Evolutionary conservation across 352 stramenopile species (phyloP).

Genomic region (Achlya hypogyna): DNA sequence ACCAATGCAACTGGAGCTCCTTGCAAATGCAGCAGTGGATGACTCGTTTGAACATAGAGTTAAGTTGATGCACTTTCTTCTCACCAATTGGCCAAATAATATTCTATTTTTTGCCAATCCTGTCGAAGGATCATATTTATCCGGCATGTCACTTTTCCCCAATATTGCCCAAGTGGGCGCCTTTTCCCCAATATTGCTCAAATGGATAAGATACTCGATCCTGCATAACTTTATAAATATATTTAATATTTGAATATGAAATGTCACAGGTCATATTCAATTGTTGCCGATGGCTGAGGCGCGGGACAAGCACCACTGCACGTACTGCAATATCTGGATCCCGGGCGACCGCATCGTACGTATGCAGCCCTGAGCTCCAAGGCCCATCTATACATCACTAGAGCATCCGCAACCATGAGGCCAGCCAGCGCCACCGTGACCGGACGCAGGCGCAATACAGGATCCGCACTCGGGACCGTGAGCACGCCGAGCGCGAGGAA

Average conservation of each 20-base stretch:
- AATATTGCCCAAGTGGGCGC: too few relatives aligned
- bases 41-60: too few relatives aligned
- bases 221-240: too few relatives aligned
- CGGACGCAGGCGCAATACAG: slow-evolving; percentile 60
- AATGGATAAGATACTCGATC: too few relatives aligned
- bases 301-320: slow-evolving; percentile 53
- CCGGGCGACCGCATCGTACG: slow-evolving; percentile 63
- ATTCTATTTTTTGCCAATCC: too few relatives aligned
- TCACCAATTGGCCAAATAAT: too few relatives aligned
- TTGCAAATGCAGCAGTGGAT: too few relatives aligned
- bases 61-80: too few relatives aligned
- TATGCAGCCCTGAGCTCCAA: slow-evolving; percentile 13
- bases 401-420: slow-evolving; percentile 78
- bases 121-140: too few relatives aligned
- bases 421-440: slow-evolving; percentile 65
- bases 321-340: slow-evolving; percentile 85
- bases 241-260: not conserved
- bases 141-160: too few relatives aligned
- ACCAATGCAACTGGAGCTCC: too few relatives aligned
- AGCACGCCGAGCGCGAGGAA: slow-evolving; percentile 38
- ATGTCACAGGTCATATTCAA: not conserved
- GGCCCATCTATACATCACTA: slow-evolving; percentile 25
- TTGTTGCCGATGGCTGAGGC: not conserved
- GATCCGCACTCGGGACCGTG: slow-evolving; percentile 60
- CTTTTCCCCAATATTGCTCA: too few relatives aligned